A percentile compares a stretch with the other conserved stretches of the same genome.
phyloP scores from a whole-genome alignment of 371 early-diverging fungal genomes.

The Rhizopus microsporus region DNA sequence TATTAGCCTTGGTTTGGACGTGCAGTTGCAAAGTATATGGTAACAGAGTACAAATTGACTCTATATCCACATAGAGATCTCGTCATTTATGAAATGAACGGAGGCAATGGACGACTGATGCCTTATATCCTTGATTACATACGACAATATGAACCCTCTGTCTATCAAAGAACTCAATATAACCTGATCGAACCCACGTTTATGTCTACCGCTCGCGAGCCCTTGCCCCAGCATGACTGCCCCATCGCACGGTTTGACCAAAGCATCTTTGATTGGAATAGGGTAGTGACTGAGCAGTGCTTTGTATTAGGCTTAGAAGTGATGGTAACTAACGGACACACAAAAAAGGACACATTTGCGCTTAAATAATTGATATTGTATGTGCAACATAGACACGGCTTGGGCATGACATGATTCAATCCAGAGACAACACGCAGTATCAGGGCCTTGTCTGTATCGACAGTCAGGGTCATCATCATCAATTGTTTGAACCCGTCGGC shows the following conservation, averaged over 20 bases:
- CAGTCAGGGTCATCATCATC: conserved; percentile 73
- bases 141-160: conserved; percentile 66
- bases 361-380: not conserved
- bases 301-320: conserved; percentile 90
- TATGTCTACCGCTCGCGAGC: conserved; percentile 45
- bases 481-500: conserved; percentile 72
- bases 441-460: conserved; percentile 81
- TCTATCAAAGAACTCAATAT: conserved; percentile 77
- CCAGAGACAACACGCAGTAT: conserved; percentile 59
- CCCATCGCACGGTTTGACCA: conserved; percentile 73
- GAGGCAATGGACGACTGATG: conserved; percentile 88
- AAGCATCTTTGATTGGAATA: conserved; percentile 85
- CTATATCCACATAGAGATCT: conserved; percentile 57
- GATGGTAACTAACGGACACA: conserved; percentile 50
- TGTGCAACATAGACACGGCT: conserved; percentile 73
- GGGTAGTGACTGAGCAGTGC: conserved; percentile 66
- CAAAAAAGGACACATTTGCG: not conserved
- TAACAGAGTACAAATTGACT: conserved; percentile 68
- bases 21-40: conserved; percentile 85
- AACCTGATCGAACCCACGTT: conserved; percentile 87
- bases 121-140: conserved; percentile 84
- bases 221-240: conserved; percentile 38
- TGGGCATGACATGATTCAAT: conserved; percentile 87
- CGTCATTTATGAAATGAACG: conserved; percentile 90
- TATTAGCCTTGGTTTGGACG: conserved; percentile 79